Conservation (phyloP, 1,284 basidiomycete species). For the Austropuccinia psidii region DNA sequence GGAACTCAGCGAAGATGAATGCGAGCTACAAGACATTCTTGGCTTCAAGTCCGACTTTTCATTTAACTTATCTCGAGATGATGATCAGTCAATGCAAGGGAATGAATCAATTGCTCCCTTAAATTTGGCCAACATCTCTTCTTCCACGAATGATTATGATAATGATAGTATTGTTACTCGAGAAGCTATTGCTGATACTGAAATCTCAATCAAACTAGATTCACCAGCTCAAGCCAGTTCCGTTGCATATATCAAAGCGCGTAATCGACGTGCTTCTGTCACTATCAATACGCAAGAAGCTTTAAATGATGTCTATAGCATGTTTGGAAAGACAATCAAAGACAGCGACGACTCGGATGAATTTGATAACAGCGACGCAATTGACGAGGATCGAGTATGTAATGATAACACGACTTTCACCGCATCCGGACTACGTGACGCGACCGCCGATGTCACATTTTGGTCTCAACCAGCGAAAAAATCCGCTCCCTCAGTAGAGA, state of each 20-base stretch:
- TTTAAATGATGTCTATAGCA: slow-evolving; percentile 27
- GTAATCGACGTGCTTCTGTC: slow-evolving; percentile 21
- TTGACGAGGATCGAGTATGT: slow-evolving; percentile 18
- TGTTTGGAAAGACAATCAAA: slow-evolving; percentile 24
- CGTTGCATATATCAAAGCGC: slow-evolving; percentile 18
- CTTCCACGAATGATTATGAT: slow-evolving; percentile 15
- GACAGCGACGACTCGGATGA: slow-evolving; percentile 35
- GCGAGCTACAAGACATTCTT: not conserved
- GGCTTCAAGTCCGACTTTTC: slow-evolving; percentile 7
- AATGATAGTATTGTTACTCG: not conserved
- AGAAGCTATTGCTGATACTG: slow-evolving; percentile 32
- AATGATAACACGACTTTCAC: slow-evolving; percentile 26
- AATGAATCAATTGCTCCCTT: not conserved
- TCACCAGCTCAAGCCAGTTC: slow-evolving; percentile 13
- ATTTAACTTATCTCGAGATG: not conserved
- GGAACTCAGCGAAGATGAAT: slow-evolving; percentile 34
- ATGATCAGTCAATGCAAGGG: slow-evolving; percentile 11
- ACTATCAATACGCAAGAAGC: slow-evolving; percentile 34
- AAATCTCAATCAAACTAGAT: slow-evolving; percentile 32
- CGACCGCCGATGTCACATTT: slow-evolving; percentile 35
- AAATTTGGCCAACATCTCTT: not conserved
- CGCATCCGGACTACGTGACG: slow-evolving; percentile 13
- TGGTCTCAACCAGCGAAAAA: slow-evolving; percentile 28
- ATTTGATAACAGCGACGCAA: slow-evolving; percentile 25
- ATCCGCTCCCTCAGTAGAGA: not conserved